Conservation (phyloP, 2,329 filamentous ascomycete species). For the Trichoderma sp. region DNA sequence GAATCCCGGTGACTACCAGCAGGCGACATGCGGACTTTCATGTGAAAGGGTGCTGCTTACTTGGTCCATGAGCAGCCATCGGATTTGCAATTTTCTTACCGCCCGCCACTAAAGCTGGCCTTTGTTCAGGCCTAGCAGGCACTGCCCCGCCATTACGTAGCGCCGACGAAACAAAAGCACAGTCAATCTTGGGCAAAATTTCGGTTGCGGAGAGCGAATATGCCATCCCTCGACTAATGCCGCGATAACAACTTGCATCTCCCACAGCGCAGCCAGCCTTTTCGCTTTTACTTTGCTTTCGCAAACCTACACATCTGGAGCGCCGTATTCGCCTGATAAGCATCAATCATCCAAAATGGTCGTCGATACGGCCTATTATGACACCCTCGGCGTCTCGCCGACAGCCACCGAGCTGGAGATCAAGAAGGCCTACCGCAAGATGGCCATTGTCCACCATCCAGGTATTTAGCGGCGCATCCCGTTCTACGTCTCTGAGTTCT, state of each 20-base stretch:
- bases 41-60: neutral
- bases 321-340: neutral
- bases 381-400: slow-evolving; percentile 78
- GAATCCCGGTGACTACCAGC: neutral
- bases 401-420: slow-evolving; percentile 89
- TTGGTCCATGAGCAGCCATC: neutral
- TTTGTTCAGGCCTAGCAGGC: neutral
- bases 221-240: slow-evolving; percentile 4
- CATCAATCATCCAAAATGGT: slow-evolving; percentile 59
- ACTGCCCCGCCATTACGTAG: slow-evolving; percentile 40
- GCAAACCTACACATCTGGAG: neutral
- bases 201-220: slow-evolving; percentile 18
- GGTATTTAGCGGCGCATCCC: slow-evolving; percentile 46
- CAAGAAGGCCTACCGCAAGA: slow-evolving; percentile 94
- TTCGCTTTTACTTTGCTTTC: neutral
- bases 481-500: slow-evolving; percentile 5
- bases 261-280: neutral
- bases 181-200: slow-evolving; percentile 15
- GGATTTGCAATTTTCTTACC: neutral
- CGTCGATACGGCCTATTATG: slow-evolving; percentile 84
- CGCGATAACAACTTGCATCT: neutral
- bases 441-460: slow-evolving; percentile 90
- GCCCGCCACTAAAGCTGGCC: neutral
- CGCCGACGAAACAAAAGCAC: slow-evolving; percentile 7
- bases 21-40: neutral